Percentiles rank a stretch among this genome's conserved stretches.
These are phyloP conservation scores for Talaromyces piceae DNA, from an alignment of 2,329 filamentous ascomycete genomes.

Conservation along the genomic window DNA sequence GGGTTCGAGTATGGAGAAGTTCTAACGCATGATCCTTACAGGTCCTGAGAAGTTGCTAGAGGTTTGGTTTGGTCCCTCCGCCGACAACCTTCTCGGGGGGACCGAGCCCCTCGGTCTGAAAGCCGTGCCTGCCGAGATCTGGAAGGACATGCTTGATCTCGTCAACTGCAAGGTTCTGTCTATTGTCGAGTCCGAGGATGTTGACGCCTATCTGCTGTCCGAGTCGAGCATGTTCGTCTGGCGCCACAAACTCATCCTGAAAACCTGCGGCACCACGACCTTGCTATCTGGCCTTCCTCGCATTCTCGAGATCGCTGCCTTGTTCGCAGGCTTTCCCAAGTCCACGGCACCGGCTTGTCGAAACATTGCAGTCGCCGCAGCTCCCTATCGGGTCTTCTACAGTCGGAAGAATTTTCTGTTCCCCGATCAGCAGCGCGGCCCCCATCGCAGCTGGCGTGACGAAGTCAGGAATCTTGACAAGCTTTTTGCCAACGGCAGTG, in stretches of 20 bases:
- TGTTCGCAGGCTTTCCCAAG: slow-evolving; percentile 82
- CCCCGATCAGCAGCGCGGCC: slow-evolving; percentile 85
- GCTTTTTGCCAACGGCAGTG: slow-evolving; percentile 85
- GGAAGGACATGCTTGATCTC: slow-evolving; percentile 95
- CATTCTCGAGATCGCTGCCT: slow-evolving; percentile 83
- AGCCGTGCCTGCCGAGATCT: slow-evolving; percentile 71
- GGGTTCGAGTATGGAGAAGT: no score
- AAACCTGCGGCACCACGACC: slow-evolving; percentile 97
- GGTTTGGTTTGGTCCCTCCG: slow-evolving; percentile 90
- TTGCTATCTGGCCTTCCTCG: slow-evolving; percentile 81
- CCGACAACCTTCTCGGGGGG: slow-evolving; percentile 62
- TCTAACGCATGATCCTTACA: slow-evolving; percentile 25
- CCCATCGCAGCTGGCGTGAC: slow-evolving; percentile 95
- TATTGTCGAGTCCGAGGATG: slow-evolving; percentile 82
- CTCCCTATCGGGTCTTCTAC: slow-evolving; percentile 94
- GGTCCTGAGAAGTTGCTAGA: slow-evolving; percentile 96
- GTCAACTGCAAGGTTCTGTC: slow-evolving; percentile 98
- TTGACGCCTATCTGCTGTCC: slow-evolving; percentile 93
- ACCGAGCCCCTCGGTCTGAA: slow-evolving; percentile 74
- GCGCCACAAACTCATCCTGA: slow-evolving; percentile 97
- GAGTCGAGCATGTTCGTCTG: slow-evolving; percentile 99
- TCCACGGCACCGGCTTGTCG: slow-evolving; percentile 59
- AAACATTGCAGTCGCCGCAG: slow-evolving; percentile 67
- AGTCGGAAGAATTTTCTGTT: slow-evolving; percentile 98
- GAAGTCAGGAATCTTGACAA: slow-evolving; percentile 90